These are phyloP conservation scores for Hygrophorus pudorinus DNA, from an alignment of 768 basidiomycete species.

Conservation along the genomic window DNA sequence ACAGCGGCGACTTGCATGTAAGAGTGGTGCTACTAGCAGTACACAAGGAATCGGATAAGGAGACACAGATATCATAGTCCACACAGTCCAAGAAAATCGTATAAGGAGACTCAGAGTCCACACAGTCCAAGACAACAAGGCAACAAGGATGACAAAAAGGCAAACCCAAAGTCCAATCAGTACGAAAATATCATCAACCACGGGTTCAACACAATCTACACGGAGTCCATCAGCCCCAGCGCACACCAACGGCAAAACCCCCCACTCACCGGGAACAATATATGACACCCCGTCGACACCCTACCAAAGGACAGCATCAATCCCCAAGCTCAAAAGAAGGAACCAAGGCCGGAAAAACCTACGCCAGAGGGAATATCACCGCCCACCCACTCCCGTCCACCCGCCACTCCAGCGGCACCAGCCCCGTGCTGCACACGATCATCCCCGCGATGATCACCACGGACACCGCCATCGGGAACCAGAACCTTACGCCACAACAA, in stretches of 20 bases:
- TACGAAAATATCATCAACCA: slow-evolving; percentile 65
- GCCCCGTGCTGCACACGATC: slow-evolving; percentile 36
- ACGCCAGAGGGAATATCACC: slow-evolving; percentile 64
- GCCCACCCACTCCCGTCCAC: slow-evolving; percentile 53
- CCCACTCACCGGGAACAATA: slow-evolving; percentile 52
- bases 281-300: slow-evolving; percentile 51
- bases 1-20: too few relatives aligned
- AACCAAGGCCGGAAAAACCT: slow-evolving; percentile 29
- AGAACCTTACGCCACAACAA: slow-evolving; percentile 37
- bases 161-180: too few relatives aligned
- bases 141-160: too few relatives aligned
- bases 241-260: too few relatives aligned
- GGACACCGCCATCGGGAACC: slow-evolving; percentile 44
- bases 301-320: too few relatives aligned
- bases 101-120: too few relatives aligned
- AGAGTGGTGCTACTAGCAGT: too few relatives aligned
- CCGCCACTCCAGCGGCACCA: slow-evolving; percentile 50
- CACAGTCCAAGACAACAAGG: too few relatives aligned
- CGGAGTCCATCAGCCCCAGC: slow-evolving; percentile 1
- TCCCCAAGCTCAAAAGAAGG: too few relatives aligned
- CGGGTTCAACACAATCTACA: slow-evolving; percentile 34
- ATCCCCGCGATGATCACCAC: slow-evolving; percentile 49
- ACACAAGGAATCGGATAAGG: too few relatives aligned
- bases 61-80: too few relatives aligned
- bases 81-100: too few relatives aligned